Conservation (phyloP, 257 asterid genomes). For the Parsonsia alboflavescens region DNA sequence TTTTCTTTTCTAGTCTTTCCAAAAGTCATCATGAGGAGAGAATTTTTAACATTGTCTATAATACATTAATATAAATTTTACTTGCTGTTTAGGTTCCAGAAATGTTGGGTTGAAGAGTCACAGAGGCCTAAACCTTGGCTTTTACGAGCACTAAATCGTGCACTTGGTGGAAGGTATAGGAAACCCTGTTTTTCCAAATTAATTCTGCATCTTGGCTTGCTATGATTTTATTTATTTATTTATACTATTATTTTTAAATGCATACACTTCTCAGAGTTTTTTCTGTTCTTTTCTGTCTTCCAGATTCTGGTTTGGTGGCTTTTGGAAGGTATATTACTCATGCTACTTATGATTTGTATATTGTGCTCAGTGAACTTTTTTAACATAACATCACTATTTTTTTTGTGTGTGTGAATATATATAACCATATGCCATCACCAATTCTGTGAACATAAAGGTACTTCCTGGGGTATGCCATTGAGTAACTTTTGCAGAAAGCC, state of each 20-base stretch:
- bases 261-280: conserved; percentile 15
- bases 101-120: conserved; percentile 75
- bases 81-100: conserved; percentile 58
- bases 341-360: conserved; percentile 9
- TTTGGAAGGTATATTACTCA: conserved; percentile 74
- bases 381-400: no score
- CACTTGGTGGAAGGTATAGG: conserved; percentile 91
- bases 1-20: conserved; percentile 11
- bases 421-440: neutral
- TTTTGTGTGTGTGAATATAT: neutral
- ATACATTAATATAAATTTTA: neutral
- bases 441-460: neutral
- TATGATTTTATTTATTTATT: neutral
- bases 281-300: conserved; percentile 21
- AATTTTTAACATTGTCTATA: neutral
- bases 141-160: conserved; percentile 72
- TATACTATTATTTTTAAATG: neutral
- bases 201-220: neutral
- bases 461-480: neutral
- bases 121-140: conserved; percentile 89
- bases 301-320: conserved; percentile 99
- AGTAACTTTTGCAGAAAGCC: neutral
- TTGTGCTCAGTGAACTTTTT: neutral
- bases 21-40: neutral
- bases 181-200: conserved; percentile 4